Percentiles rank a stretch among this genome's conserved stretches.
These are phyloP conservation scores for Neophaeococcomyces aloes DNA, from an alignment of 2,329 filamentous ascomycete genomes.

Conservation along the genomic window DNA sequence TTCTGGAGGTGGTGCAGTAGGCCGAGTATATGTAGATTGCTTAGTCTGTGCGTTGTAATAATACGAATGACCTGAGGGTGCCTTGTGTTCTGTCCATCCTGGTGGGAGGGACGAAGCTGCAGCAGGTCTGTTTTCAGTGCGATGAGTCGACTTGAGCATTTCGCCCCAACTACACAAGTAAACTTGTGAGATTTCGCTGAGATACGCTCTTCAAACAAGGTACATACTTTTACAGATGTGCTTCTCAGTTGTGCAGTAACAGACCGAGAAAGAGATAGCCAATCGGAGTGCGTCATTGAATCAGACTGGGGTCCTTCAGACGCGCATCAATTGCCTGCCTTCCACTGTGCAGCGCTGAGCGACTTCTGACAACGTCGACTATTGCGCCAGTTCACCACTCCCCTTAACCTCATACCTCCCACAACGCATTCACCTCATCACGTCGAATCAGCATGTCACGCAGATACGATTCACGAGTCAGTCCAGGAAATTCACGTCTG, in stretches of 20 bases:
- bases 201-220: too few relatives aligned
- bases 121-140: constrained; percentile 33
- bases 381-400: not conserved
- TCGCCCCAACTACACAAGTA: not conserved
- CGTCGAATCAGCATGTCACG: constrained; percentile 63
- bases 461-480: constrained; percentile 92
- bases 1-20: constrained; percentile 26
- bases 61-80: constrained; percentile 71
- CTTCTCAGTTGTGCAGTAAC: not conserved
- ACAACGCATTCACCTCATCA: not conserved
- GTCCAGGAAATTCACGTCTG: constrained; percentile 27
- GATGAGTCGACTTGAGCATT: constrained; percentile 73
- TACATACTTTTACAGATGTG: not conserved
- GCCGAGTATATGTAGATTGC: constrained; percentile 76
- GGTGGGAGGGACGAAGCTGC: constrained; percentile 53
- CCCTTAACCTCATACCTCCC: not conserved
- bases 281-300: constrained; percentile 3
- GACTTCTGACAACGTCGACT: not conserved
- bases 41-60: constrained; percentile 78
- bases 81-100: constrained; percentile 90
- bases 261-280: not conserved
- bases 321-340: constrained; percentile 6
- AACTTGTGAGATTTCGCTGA: too few relatives aligned
- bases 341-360: not conserved
- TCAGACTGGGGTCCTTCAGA: not conserved